Conservation (phyloP, 345 rosid genomes). For the Crucihimalaya himalaica region DNA sequence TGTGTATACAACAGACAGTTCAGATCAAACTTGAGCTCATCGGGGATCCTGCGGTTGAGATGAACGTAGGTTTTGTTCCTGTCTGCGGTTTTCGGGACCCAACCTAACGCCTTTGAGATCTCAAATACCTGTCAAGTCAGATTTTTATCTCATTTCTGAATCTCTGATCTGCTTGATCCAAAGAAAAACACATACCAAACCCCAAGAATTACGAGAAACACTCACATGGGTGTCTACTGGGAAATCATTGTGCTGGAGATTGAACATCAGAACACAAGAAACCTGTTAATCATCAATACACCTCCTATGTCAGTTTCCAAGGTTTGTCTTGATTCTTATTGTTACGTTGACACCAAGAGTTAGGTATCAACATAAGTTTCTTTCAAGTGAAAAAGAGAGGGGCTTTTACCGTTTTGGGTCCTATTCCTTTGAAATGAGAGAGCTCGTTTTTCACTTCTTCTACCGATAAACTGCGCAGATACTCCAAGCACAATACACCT, state of each 20-base stretch:
- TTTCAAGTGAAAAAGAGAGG: background rate
- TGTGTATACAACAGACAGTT: conserved; percentile 81
- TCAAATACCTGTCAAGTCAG: conserved; percentile 68
- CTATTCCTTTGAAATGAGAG: conserved; percentile 74
- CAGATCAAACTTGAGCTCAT: conserved; percentile 83
- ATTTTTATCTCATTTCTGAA: background rate
- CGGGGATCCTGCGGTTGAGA: conserved; percentile 72
- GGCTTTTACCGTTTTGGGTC: conserved; percentile 72
- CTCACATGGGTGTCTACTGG: conserved; percentile 98
- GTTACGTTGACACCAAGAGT: background rate
- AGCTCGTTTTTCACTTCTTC: conserved; percentile 79
- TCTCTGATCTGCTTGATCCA: background rate
- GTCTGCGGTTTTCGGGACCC: conserved; percentile 82
- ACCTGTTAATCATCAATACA: conserved; percentile 50
- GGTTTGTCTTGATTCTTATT: background rate
- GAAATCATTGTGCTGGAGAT: conserved; percentile 88
- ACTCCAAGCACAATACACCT: conserved; percentile 80
- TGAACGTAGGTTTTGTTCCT: conserved; percentile 73
- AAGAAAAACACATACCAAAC: background rate
- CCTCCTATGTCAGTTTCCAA: background rate
- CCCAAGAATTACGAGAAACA: background rate
- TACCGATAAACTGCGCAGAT: conserved; percentile 59
- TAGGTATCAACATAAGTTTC: background rate
- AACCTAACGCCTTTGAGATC: conserved; percentile 80
- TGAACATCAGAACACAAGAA: conserved; percentile 84